Percentiles rank a stretch among this genome's conserved stretches.
Evolutionary conservation across 495 filamentous ascomycete genomes (phyloP).

Genomic region (Chaetomium fimeti): DNA sequence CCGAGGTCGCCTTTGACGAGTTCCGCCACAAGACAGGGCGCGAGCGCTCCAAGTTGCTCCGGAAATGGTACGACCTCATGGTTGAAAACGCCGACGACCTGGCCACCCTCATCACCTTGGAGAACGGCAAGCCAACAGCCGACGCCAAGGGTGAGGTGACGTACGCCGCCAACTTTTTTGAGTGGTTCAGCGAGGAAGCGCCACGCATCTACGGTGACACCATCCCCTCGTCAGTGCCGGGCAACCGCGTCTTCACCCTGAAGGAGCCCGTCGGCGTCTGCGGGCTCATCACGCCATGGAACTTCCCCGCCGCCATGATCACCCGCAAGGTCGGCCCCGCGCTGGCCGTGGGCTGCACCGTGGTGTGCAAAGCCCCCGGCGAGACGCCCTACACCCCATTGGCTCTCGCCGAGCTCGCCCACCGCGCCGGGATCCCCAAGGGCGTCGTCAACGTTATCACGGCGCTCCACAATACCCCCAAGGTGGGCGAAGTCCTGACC

Average conservation of each 20-base stretch:
- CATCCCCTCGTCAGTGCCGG: slow-evolving; percentile 66
- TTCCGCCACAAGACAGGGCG: slow-evolving; percentile 76
- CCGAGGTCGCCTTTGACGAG: slow-evolving; percentile 68
- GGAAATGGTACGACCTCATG: slow-evolving; percentile 89
- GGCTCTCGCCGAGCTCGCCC: slow-evolving; percentile 77
- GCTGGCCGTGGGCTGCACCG: slow-evolving; percentile 70
- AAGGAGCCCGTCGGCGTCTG: slow-evolving; percentile 92
- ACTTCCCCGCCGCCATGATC: slow-evolving; percentile 92
- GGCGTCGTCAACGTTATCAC: slow-evolving; percentile 85
- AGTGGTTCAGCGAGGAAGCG: slow-evolving; percentile 80
- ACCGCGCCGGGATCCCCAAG: slow-evolving; percentile 78
- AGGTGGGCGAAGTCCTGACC: slow-evolving; percentile 71
- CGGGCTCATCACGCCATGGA: slow-evolving; percentile 95
- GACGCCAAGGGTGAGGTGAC: slow-evolving; percentile 72
- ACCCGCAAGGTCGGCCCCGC: slow-evolving; percentile 85
- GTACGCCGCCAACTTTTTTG: slow-evolving; percentile 75
- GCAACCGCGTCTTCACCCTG: slow-evolving; percentile 73
- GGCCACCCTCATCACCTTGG: slow-evolving; percentile 82
- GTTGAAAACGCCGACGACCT: slow-evolving; percentile 84
- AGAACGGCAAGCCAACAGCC: slow-evolving; percentile 72
- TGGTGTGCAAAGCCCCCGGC: slow-evolving; percentile 78
- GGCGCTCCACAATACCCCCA: slow-evolving; percentile 65
- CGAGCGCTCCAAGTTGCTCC: slow-evolving; percentile 76
- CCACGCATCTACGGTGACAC: slow-evolving; percentile 71
- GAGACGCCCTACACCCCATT: slow-evolving; percentile 85